phyloP scores from a whole-genome alignment of 345 rosid species.

The Limnanthes douglasii region DNA sequence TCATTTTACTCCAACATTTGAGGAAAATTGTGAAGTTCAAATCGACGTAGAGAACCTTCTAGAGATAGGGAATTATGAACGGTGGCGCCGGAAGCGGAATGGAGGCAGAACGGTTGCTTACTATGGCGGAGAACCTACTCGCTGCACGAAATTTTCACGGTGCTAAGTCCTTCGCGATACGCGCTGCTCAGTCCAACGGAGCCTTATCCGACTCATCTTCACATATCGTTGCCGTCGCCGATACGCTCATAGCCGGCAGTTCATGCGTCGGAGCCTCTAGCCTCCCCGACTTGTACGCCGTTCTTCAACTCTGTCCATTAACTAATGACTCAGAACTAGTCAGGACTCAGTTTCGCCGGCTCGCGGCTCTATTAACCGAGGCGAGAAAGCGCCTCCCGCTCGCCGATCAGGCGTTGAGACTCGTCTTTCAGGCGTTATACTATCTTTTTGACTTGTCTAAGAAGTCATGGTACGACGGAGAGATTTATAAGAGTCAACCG shows the following conservation, averaged over 20 bases:
- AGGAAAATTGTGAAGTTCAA: too few relatives aligned
- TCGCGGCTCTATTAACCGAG: slow-evolving; percentile 52
- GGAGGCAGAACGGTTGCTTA: slow-evolving; percentile 69
- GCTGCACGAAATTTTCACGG: slow-evolving; percentile 57
- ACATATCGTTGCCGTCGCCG: slow-evolving; percentile 67
- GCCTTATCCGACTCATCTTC: slow-evolving; percentile 36
- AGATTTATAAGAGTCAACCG: slow-evolving; percentile 54
- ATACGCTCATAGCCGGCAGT: slow-evolving; percentile 63
- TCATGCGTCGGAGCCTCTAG: slow-evolving; percentile 11
- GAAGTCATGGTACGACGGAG: slow-evolving; percentile 59
- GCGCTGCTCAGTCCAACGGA: slow-evolving; percentile 74
- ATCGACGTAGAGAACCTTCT: too few relatives aligned
- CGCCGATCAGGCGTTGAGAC: slow-evolving; percentile 51
- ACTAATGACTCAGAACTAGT: slow-evolving; percentile 49
- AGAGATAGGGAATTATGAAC: too few relatives aligned
- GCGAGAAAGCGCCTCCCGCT: slow-evolving; percentile 38
- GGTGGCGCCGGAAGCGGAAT: slow-evolving; percentile 18
- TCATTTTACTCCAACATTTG: too few relatives aligned
- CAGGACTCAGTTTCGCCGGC: slow-evolving; percentile 64
- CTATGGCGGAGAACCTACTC: slow-evolving; percentile 64
- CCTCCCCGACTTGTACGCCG: slow-evolving; percentile 55
- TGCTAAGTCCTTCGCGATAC: slow-evolving; percentile 56
- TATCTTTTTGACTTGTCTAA: slow-evolving; percentile 48
- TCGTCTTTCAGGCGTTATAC: slow-evolving; percentile 75
- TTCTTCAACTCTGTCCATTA: slow-evolving; percentile 57